Conservation (phyloP, 805 yeast species). For the Ogataea henricii region DNA sequence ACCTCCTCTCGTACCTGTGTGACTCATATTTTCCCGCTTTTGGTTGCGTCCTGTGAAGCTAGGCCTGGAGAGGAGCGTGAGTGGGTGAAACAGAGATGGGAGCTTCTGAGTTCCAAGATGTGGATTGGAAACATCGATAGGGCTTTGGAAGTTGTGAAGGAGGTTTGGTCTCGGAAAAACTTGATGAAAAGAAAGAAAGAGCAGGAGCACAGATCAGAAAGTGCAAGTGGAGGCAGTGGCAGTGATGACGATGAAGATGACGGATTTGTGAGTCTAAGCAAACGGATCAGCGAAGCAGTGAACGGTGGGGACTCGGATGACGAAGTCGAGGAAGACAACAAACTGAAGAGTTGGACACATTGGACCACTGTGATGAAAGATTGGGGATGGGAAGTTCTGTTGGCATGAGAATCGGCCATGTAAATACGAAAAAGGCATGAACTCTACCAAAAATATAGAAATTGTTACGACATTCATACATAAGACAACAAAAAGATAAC, state of each 20-base stretch:
- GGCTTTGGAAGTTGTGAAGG: conserved; percentile 67
- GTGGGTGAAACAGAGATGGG: conserved; percentile 65
- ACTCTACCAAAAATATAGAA: background rate
- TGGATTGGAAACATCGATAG: conserved; percentile 70
- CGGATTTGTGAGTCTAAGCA: conserved; percentile 27
- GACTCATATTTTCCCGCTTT: conserved; percentile 64
- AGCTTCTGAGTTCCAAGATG: conserved; percentile 49
- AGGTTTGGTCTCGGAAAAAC: conserved; percentile 70
- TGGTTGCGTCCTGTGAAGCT: conserved; percentile 69
- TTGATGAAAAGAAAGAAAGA: conserved; percentile 35
- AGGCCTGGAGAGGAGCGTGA: conserved; percentile 56
- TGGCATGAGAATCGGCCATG: conserved; percentile 40
- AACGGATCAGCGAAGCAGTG: conserved; percentile 36
- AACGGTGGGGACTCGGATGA: conserved; percentile 44
- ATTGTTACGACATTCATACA: background rate
- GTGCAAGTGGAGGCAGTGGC: conserved; percentile 12
- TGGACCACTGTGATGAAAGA: conserved; percentile 74
- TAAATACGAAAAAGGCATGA: too few relatives aligned
- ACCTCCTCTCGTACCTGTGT: conserved; percentile 55
- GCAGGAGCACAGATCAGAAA: conserved; percentile 12
- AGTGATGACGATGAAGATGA: conserved; percentile 20
- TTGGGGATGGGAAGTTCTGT: conserved; percentile 74
- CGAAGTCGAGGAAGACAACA: conserved; percentile 35
- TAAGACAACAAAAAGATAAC: background rate
- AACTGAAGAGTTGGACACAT: conserved; percentile 54